Conservation (phyloP, 345 rosid species). For the Lepidium africanum region DNA sequence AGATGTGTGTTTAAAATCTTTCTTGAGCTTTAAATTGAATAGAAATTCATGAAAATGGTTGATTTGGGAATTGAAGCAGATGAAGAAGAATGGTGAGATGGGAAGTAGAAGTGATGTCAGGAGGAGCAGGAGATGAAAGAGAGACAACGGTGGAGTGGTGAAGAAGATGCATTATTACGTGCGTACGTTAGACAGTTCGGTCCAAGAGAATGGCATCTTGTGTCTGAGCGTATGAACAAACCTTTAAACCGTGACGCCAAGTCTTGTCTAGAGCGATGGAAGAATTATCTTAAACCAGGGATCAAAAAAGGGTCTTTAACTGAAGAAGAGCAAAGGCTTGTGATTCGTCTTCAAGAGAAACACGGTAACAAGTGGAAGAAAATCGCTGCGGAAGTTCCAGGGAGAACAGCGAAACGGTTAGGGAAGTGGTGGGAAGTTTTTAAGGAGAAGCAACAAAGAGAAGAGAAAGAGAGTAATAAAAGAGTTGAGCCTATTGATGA, state of each 20-base stretch:
- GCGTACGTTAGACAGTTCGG: conserved; percentile 93
- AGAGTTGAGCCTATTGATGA: conserved; percentile 69
- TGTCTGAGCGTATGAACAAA: conserved; percentile 86
- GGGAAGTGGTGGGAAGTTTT: conserved; percentile 99
- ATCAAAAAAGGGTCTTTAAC: conserved; percentile 93
- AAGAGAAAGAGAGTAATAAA: conserved; percentile 69
- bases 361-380: conserved; percentile 99
- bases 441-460: conserved; percentile 91
- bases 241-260: conserved; percentile 84
- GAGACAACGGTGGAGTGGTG: conserved; percentile 99
- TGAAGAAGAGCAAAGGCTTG: conserved; percentile 89
- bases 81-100: conserved; percentile 47
- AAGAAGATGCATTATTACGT: conserved; percentile 82
- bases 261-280: conserved; percentile 96
- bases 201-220: conserved; percentile 93
- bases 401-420: conserved; percentile 85
- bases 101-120: conserved; percentile 43
- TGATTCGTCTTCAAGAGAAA: conserved; percentile 78
- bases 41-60: not conserved
- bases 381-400: conserved; percentile 96
- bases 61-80: conserved; percentile 4
- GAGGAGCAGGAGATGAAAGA: conserved; percentile 87
- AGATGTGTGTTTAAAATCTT: too few relatives aligned
- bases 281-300: conserved; percentile 96
- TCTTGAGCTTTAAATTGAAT: not conserved